Conservation (phyloP, 2,329 filamentous ascomycete genomes). For the Fusarium beomiforme region DNA sequence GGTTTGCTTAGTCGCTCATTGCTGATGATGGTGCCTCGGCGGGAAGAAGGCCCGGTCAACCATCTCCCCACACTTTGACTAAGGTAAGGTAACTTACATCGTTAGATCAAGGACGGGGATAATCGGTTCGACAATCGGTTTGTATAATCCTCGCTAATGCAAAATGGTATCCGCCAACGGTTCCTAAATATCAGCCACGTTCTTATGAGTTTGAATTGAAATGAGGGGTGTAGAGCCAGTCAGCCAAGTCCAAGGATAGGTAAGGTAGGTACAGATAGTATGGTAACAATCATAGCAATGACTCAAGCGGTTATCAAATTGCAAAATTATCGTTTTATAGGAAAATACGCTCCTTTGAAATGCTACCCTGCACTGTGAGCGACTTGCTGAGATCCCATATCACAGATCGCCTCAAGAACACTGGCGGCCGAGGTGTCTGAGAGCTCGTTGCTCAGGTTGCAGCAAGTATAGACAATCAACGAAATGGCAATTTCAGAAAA, state of each 20-base stretch:
- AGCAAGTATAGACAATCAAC: background rate
- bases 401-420: background rate
- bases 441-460: background rate
- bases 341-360: no score
- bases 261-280: no score
- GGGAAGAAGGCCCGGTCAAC: conserved; percentile 39
- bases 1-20: conserved; percentile 24
- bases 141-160: background rate
- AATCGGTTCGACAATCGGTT: background rate
- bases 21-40: conserved; percentile 32
- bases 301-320: background rate
- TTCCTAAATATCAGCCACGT: background rate
- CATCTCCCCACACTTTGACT: conserved; percentile 20
- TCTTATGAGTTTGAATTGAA: background rate
- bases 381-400: background rate
- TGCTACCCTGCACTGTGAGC: background rate
- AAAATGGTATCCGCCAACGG: no score
- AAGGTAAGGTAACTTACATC: no score
- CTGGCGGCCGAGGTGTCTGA: background rate
- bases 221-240: background rate
- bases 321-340: background rate
- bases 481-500: background rate
- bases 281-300: background rate
- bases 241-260: background rate
- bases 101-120: background rate